Evolutionary conservation across 345 rosid genomes (phyloP).

Genomic region (Clarkia xantiana): DNA sequence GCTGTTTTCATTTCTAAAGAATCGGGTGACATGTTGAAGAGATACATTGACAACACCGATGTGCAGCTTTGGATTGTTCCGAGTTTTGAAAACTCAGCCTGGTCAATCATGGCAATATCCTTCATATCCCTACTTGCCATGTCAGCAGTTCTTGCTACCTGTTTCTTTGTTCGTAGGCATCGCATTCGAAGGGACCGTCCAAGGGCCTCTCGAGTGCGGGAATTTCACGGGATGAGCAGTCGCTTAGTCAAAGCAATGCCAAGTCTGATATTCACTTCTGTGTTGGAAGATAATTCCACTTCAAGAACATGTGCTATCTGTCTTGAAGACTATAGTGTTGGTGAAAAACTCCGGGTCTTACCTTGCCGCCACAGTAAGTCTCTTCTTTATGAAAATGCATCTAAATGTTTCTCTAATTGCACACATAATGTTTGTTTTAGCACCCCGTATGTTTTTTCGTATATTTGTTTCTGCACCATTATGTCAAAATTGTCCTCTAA

Average conservation of each 20-base stretch:
- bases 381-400: not conserved
- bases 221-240: conserved; percentile 91
- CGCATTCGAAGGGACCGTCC: conserved; percentile 56
- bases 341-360: conserved; percentile 81
- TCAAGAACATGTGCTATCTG: conserved; percentile 86
- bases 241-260: conserved; percentile 97
- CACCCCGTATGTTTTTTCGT: too few species aligned
- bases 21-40: conserved; percentile 48
- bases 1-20: conserved; percentile 71
- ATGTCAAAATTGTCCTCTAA: too few species aligned
- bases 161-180: conserved; percentile 91
- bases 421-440: too few species aligned
- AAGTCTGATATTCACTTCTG: conserved; percentile 59
- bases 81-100: conserved; percentile 69
- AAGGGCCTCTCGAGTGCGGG: conserved; percentile 40
- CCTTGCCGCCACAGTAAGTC: conserved; percentile 94
- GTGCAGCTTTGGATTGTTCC: conserved; percentile 65
- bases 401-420: too few species aligned
- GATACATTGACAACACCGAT: conserved; percentile 32
- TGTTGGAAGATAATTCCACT: conserved; percentile 77
- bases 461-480: too few species aligned
- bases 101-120: conserved; percentile 95
- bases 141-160: conserved; percentile 92
- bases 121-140: conserved; percentile 83
- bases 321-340: conserved; percentile 81